These are phyloP conservation scores for Pythium diclinum DNA, from an alignment of 352 stramenopile genomes.

Conservation along the genomic window DNA sequence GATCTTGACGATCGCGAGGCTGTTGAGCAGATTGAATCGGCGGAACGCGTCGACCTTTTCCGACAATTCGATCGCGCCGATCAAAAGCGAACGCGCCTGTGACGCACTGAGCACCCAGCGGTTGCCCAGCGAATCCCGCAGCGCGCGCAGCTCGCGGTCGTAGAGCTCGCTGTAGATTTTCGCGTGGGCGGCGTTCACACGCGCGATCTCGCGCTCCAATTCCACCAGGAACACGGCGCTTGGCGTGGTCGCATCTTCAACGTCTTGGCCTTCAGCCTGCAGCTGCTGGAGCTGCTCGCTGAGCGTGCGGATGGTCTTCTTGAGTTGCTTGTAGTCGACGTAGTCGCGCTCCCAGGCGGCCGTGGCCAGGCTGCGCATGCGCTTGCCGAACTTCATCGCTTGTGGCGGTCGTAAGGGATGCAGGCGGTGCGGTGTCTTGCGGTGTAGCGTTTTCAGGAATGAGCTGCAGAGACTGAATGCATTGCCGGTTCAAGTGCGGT, in stretches of 20 bases:
- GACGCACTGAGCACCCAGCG: constrained; percentile 54
- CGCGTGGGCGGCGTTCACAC: constrained; percentile 56
- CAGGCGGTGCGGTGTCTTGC: background rate
- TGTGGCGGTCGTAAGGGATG: background rate
- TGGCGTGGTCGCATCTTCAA: constrained; percentile 15
- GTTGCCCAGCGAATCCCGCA: constrained; percentile 45
- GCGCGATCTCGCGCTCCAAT: constrained; percentile 48
- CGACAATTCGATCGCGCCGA: constrained; percentile 60
- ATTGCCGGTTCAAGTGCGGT: background rate
- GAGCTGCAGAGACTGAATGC: background rate
- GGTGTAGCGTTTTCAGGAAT: background rate
- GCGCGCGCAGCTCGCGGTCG: constrained; percentile 32
- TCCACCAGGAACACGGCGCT: constrained; percentile 25
- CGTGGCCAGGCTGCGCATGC: constrained; percentile 61
- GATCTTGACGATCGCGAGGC: constrained; percentile 76
- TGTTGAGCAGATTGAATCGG: constrained; percentile 78
- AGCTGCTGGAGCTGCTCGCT: background rate
- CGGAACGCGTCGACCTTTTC: constrained; percentile 67
- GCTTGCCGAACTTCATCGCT: constrained; percentile 83
- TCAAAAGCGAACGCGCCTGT: constrained; percentile 49
- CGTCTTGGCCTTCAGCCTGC: background rate
- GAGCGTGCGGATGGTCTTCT: constrained; percentile 54
- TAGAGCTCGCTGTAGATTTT: constrained; percentile 54
- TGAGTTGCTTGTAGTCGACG: constrained; percentile 82
- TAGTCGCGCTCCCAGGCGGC: constrained; percentile 62